These are phyloP conservation scores for Mycena rebaudengoi DNA, from an alignment of 768 basidiomycete genomes.

Conservation along the genomic window DNA sequence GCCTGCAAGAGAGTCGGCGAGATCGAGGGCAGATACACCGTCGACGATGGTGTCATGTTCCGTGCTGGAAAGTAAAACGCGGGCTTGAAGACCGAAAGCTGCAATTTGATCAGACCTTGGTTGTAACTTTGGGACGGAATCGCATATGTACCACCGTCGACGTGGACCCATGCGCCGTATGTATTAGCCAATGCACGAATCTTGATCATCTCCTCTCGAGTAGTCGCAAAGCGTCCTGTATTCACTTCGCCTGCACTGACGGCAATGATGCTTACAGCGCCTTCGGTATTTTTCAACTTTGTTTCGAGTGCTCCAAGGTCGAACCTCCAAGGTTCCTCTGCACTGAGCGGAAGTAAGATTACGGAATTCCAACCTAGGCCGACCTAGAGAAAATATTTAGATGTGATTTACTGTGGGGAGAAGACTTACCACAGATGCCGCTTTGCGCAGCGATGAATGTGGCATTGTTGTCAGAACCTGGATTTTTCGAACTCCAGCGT, in stretches of 20 bases:
- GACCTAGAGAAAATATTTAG: no score
- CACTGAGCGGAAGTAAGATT: constrained; percentile 11
- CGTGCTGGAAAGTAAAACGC: neutral
- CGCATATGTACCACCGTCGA: constrained; percentile 19
- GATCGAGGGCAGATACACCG: constrained; percentile 3
- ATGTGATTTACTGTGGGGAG: no score
- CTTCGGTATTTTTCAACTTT: neutral
- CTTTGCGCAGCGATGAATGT: constrained; percentile 23
- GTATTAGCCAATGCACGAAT: constrained; percentile 16
- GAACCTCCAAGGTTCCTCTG: constrained; percentile 21
- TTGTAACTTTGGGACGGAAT: neutral
- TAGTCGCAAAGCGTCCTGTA: constrained; percentile 21
- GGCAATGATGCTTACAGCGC: constrained; percentile 2
- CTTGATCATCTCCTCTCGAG: constrained; percentile 15
- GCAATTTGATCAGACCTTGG: neutral
- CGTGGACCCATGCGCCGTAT: constrained; percentile 23
- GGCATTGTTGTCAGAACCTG: constrained; percentile 18
- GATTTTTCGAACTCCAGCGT: constrained; percentile 17
- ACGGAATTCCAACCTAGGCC: constrained; percentile 8
- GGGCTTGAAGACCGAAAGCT: constrained; percentile 26
- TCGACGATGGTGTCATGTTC: neutral
- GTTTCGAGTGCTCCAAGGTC: constrained; percentile 9
- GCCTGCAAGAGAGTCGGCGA: constrained; percentile 22
- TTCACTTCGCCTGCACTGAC: constrained; percentile 24
- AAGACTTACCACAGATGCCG: constrained; percentile 11